Evolutionary conservation across 148 eudicot genomes (phyloP), one percentile per base, ranked within the genome.

Genomic region (Camellia japonica): DNA sequence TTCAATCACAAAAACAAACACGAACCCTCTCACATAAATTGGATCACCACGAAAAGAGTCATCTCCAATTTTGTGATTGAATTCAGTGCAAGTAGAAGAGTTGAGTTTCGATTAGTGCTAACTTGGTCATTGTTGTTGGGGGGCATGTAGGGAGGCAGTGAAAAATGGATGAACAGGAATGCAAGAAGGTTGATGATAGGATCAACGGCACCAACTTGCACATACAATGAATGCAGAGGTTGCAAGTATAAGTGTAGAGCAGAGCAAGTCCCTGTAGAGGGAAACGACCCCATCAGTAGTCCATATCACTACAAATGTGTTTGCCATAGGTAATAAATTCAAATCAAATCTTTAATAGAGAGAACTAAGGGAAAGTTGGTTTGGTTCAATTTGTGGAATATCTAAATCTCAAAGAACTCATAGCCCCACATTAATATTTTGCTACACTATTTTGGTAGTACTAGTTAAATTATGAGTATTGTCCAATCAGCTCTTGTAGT

Each of bases 261-360:
- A 51, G 96, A 93, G 85, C 98, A 95, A 81, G 89, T 95, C 78
- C 98, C 98, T 0, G 98, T 95, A 3, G 98, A 95, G 74, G 96
- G 97, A 52, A 95, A 95, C 58, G 98, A 95, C 82, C 98, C 98
- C 1, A 84, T 93, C 42, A 86, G 92, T 76, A 95, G 98, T 54
- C 82, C 98, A 2, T 91, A 91, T 79, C 98, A 86, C 61, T 95
- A 95, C 92, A 95, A 80, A 83, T 95, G 98, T 81, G 89, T 95
- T 3, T 95, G 98, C 66, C 98, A 90, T 82, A 82, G 98, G 84
- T 47, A 47, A 30, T 15, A 51, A 46, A 46, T 44, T 44, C 54
- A 69, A 20, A 41, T 61, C 47, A 47, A 30, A 47, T 47, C 51
- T 0, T 4, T 47, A 2, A 47, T 7, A 47, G 51, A 47, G 51